Percentiles rank a stretch among this genome's conserved stretches.
These are phyloP conservation scores for Moricandia moricandioides DNA, from an alignment of 345 rosid genomes.

Conservation along the genomic window DNA sequence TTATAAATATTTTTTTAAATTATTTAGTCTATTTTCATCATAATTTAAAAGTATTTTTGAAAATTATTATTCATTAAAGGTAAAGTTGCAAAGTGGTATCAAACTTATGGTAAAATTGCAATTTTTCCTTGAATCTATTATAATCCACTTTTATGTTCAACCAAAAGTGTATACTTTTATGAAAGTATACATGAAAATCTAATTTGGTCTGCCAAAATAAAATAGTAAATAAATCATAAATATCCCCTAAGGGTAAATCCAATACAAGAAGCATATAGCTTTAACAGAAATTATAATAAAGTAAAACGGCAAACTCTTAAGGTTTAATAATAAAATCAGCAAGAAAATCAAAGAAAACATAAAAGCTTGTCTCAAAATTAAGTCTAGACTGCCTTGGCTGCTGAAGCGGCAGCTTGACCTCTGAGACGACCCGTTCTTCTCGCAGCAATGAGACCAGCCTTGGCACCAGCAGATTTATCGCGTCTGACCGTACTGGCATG, in stretches of 20 bases:
- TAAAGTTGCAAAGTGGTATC: too few species aligned
- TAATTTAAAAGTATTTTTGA: too few species aligned
- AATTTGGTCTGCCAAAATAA: not conserved
- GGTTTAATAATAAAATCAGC: not conserved
- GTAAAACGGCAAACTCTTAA: not conserved
- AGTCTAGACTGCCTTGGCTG: constrained; percentile 47
- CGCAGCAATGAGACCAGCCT: constrained; percentile 66
- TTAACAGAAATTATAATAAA: not conserved
- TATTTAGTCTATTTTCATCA: too few species aligned
- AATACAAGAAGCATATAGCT: not conserved
- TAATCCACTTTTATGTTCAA: not conserved
- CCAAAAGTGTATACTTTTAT: not conserved
- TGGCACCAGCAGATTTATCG: constrained; percentile 55
- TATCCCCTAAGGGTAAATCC: not conserved
- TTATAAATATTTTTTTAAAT: too few species aligned
- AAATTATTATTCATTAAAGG: too few species aligned
- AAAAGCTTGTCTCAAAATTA: not conserved
- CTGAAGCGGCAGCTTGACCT: constrained; percentile 60
- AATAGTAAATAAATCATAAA: not conserved
- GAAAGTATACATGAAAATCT: not conserved
- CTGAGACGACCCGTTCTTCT: constrained; percentile 67
- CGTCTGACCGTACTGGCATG: constrained; percentile 71
- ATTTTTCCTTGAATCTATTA: not conserved
- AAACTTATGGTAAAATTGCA: too few species aligned
- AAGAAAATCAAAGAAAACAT: not conserved